These are phyloP conservation scores for Rhodosorus marinus DNA, from an alignment of 23 red algal species.

Conservation along the genomic window DNA sequence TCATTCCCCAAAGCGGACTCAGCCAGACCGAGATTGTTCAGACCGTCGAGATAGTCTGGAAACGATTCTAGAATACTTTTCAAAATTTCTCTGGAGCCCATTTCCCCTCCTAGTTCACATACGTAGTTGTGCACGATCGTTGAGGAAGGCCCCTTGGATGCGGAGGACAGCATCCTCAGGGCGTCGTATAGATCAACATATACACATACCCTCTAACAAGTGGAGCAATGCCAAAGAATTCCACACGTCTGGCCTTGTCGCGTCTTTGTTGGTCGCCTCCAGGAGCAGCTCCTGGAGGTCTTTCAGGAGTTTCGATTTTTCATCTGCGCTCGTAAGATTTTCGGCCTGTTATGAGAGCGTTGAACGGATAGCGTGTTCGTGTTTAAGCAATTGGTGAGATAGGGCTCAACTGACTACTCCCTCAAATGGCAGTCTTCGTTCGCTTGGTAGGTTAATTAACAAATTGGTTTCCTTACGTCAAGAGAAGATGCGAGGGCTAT, in stretches of 20 bases:
- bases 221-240: slow-evolving; percentile 50
- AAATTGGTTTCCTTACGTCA: too few relatives aligned
- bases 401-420: slow-evolving; percentile 3
- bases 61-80: slow-evolving; percentile 2
- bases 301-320: not conserved
- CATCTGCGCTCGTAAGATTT: not conserved
- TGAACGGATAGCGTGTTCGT: not conserved
- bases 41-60: slow-evolving; percentile 43
- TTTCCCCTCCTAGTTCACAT: too few relatives aligned
- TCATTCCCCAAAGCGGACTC: slow-evolving; percentile 13
- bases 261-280: not conserved
- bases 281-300: not conserved
- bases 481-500: too few relatives aligned
- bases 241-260: slow-evolving; percentile 10
- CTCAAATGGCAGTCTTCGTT: slow-evolving; percentile 10
- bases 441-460: too few relatives aligned
- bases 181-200: too few relatives aligned
- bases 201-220: slow-evolving; percentile 36
- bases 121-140: too few relatives aligned
- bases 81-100: slow-evolving; percentile 10
- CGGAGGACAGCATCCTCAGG: too few relatives aligned
- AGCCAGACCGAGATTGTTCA: slow-evolving; percentile 34
- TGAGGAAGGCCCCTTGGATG: too few relatives aligned
- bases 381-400: not conserved
- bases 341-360: not conserved